Conservation (phyloP, 2,329 filamentous ascomycete genomes). For the Beauveria rudraprayagi region DNA sequence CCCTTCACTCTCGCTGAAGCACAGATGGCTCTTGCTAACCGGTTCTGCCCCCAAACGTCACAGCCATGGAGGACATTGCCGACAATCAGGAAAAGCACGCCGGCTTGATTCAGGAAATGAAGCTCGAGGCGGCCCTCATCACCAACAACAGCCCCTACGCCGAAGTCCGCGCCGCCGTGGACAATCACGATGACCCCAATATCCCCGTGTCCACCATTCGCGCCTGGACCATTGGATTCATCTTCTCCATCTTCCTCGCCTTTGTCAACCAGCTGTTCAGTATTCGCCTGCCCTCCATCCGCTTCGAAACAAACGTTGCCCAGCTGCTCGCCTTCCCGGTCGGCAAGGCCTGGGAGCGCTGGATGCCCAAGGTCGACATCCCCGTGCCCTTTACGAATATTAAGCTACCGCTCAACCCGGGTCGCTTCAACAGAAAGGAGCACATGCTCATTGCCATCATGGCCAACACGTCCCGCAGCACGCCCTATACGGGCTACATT, state of each 20-base stretch:
- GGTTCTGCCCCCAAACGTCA: too few species aligned
- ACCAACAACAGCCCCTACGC: conserved; percentile 26
- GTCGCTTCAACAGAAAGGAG: conserved; percentile 43
- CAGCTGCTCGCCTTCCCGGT: conserved; percentile 30
- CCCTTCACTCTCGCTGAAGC: background rate
- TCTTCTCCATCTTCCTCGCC: conserved; percentile 25
- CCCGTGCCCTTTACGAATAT: conserved; percentile 22
- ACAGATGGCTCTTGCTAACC: background rate
- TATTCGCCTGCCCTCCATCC: conserved; percentile 29
- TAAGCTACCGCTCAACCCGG: conserved; percentile 34
- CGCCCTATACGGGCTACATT: conserved; percentile 35
- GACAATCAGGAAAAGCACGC: conserved; percentile 22
- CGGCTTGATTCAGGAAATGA: conserved; percentile 25
- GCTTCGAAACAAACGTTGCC: conserved; percentile 29
- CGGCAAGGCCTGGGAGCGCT: conserved; percentile 26
- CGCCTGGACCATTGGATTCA: conserved; percentile 26
- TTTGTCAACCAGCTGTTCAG: conserved; percentile 30
- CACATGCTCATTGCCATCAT: conserved; percentile 43
- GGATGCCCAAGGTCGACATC: conserved; percentile 22
- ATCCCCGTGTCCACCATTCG: conserved; percentile 30
- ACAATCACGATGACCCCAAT: conserved; percentile 29
- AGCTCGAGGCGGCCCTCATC: conserved; percentile 25
- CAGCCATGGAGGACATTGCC: conserved; percentile 15
- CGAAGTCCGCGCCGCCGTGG: conserved; percentile 32
- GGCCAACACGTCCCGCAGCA: conserved; percentile 40